Conservation (phyloP, 2,329 filamentous ascomycete species). For the Curvularia hawaiiensis region DNA sequence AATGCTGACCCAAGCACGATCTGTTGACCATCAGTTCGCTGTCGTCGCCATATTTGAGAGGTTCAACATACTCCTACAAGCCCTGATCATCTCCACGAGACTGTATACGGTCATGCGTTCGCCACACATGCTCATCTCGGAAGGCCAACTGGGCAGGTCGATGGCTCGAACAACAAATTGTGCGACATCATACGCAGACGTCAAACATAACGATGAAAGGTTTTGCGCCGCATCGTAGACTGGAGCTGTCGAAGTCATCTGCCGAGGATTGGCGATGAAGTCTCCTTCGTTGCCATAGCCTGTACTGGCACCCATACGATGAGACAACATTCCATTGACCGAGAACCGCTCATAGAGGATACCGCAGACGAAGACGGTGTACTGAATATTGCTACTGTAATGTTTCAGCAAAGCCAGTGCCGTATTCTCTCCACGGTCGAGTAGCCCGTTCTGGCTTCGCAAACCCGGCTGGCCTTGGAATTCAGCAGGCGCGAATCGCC, state of each 20-base stretch:
- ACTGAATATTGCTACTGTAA: slow-evolving; percentile 64
- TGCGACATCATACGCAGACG: slow-evolving; percentile 71
- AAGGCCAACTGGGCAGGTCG: slow-evolving; percentile 69
- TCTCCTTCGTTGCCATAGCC: slow-evolving; percentile 63
- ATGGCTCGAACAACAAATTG: slow-evolving; percentile 73
- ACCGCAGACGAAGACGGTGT: slow-evolving; percentile 74
- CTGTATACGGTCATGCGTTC: slow-evolving; percentile 66
- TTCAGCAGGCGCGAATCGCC: slow-evolving; percentile 74
- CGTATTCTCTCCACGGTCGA: slow-evolving; percentile 65
- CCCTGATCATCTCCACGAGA: slow-evolving; percentile 59
- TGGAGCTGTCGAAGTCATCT: slow-evolving; percentile 64
- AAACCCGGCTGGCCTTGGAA: slow-evolving; percentile 69
- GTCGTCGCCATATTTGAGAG: not conserved
- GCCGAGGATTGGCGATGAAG: slow-evolving; percentile 68
- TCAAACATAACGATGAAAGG: slow-evolving; percentile 62
- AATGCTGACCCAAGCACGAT: slow-evolving; percentile 36
- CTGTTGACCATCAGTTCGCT: slow-evolving; percentile 26
- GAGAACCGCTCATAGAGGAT: slow-evolving; percentile 78
- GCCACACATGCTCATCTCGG: slow-evolving; percentile 72
- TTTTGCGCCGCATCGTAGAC: slow-evolving; percentile 57
- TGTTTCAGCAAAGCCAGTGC: slow-evolving; percentile 63
- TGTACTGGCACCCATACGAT: slow-evolving; percentile 63
- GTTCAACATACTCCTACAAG: slow-evolving; percentile 33
- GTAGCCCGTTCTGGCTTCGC: slow-evolving; percentile 61
- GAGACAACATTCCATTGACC: slow-evolving; percentile 65